phyloP scores from a whole-genome alignment of 2,329 filamentous ascomycete genomes.

The Fusarium citri region DNA sequence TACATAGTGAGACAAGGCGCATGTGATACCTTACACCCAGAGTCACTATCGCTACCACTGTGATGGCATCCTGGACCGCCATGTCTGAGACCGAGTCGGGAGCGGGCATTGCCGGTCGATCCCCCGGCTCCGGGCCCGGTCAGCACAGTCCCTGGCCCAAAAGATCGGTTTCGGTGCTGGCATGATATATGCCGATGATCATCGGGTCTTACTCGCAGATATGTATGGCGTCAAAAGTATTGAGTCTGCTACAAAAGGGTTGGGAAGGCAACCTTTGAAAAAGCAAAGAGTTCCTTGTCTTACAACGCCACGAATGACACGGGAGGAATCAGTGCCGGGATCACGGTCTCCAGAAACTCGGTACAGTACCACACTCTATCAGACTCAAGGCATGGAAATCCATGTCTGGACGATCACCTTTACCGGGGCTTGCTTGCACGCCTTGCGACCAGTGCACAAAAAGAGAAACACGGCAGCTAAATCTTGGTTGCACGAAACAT shows the following conservation, averaged over 20 bases:
- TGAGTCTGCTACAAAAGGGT: conserved; percentile 1
- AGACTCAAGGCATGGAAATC: conserved; percentile 5
- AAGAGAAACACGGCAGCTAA: conserved; percentile 10
- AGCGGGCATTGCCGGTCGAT: conserved; percentile 32
- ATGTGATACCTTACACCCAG: background rate
- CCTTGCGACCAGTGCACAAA: conserved; percentile 2
- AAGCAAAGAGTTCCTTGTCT: conserved; percentile 28
- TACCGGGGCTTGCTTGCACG: background rate
- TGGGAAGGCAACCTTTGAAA: conserved; percentile 3
- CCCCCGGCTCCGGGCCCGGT: conserved; percentile 6
- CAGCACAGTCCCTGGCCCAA: background rate
- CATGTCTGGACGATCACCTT: conserved; percentile 14
- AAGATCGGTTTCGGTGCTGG: background rate
- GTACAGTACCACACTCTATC: conserved; percentile 21
- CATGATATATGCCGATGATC: conserved; percentile 6
- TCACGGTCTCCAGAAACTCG: conserved; percentile 28
- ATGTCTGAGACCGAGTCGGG: conserved; percentile 17
- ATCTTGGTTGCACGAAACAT: conserved; percentile 13
- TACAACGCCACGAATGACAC: conserved; percentile 18
- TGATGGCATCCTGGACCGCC: background rate
- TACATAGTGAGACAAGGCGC: background rate
- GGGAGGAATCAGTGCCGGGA: conserved; percentile 6
- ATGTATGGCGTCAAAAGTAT: background rate
- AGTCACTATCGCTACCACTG: background rate
- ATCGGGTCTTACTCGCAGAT: conserved; percentile 13